Conservation (phyloP, 805 yeast genomes). For the Wickerhamomyces mucosus region DNA sequence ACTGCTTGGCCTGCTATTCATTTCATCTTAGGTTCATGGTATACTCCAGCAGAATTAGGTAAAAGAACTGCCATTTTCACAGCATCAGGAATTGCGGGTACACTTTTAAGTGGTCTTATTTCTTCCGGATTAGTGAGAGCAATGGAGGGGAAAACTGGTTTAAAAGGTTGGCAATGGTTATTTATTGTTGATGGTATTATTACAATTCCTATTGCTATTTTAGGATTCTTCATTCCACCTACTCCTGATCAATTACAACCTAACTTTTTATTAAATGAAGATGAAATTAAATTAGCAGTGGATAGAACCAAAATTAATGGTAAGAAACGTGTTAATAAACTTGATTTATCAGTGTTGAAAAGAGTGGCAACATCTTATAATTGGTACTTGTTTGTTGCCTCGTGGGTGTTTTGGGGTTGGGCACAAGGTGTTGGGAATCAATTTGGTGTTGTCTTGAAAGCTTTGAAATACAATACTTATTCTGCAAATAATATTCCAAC, state of each 20-base stretch:
- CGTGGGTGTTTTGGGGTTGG: slow-evolving; percentile 10
- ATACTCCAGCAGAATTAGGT: slow-evolving; percentile 6
- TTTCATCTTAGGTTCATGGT: slow-evolving; percentile 11
- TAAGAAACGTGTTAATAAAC: slow-evolving; percentile 9
- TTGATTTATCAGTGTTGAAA: slow-evolving; percentile 9
- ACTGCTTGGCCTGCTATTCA: slow-evolving; percentile 12
- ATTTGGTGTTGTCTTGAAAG: slow-evolving; percentile 13
- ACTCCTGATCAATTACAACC: slow-evolving; percentile 18
- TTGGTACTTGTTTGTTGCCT: slow-evolving; percentile 13
- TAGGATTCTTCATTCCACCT: slow-evolving; percentile 41
- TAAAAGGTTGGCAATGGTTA: slow-evolving; percentile 22
- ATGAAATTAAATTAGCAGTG: slow-evolving; percentile 10
- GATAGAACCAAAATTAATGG: slow-evolving; percentile 10
- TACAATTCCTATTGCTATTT: slow-evolving; percentile 39
- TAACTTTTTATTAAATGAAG: slow-evolving; percentile 9
- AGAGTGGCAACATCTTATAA: slow-evolving; percentile 13
- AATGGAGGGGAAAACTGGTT: slow-evolving; percentile 30
- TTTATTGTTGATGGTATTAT: slow-evolving; percentile 39
- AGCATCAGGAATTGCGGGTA: slow-evolving; percentile 9
- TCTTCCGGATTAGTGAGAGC: slow-evolving; percentile 31
- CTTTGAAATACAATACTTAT: slow-evolving; percentile 14
- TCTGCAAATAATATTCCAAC: slow-evolving; percentile 18
- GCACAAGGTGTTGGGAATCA: slow-evolving; percentile 6
- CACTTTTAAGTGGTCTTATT: slow-evolving; percentile 25
- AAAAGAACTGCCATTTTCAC: slow-evolving; percentile 11